A percentile compares a stretch with the other conserved stretches of the same genome.
Evolutionary conservation across 2,329 filamentous ascomycete species (phyloP).

Genomic region (Claviceps capensis): DNA sequence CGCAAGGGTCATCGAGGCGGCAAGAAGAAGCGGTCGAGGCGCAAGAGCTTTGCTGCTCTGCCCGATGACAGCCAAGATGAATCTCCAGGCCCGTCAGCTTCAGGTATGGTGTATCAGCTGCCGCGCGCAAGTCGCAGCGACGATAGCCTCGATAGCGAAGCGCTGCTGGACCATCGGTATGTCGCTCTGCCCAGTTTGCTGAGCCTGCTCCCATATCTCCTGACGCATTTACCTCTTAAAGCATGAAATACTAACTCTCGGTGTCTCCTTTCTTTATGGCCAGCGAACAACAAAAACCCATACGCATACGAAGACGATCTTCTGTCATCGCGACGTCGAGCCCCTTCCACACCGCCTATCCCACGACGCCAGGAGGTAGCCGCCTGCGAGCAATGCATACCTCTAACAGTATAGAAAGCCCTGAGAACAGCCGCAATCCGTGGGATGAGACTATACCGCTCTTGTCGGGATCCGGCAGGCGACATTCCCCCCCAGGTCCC

Average conservation of each 20-base stretch:
- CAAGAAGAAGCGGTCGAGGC: conserved; percentile 62
- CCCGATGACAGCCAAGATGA: conserved; percentile 38
- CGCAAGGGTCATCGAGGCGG: conserved; percentile 59
- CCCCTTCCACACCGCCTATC: conserved; percentile 22
- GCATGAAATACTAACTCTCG: background rate
- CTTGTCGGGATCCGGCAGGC: conserved; percentile 25
- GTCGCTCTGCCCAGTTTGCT: conserved; percentile 4
- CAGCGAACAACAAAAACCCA: conserved; percentile 45
- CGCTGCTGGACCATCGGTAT: conserved; percentile 73
- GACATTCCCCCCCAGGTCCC: conserved; percentile 11
- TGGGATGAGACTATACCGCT: conserved; percentile 41
- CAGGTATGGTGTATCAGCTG: conserved; percentile 39
- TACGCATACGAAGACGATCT: conserved; percentile 52
- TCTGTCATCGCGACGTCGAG: conserved; percentile 28
- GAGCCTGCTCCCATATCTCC: background rate
- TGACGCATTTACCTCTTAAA: background rate
- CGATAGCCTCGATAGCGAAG: conserved; percentile 81
- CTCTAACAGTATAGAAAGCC: conserved; percentile 32
- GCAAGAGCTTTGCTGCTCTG: conserved; percentile 65
- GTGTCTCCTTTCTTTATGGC: background rate
- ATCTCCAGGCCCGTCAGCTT: conserved; percentile 18
- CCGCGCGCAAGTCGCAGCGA: conserved; percentile 52
- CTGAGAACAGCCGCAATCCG: conserved; percentile 26
- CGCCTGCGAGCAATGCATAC: conserved; percentile 23
- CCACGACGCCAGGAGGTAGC: conserved; percentile 15